Evolutionary conservation across 768 basidiomycete genomes (phyloP).

Genomic region (Boletus vinaceobasis): DNA sequence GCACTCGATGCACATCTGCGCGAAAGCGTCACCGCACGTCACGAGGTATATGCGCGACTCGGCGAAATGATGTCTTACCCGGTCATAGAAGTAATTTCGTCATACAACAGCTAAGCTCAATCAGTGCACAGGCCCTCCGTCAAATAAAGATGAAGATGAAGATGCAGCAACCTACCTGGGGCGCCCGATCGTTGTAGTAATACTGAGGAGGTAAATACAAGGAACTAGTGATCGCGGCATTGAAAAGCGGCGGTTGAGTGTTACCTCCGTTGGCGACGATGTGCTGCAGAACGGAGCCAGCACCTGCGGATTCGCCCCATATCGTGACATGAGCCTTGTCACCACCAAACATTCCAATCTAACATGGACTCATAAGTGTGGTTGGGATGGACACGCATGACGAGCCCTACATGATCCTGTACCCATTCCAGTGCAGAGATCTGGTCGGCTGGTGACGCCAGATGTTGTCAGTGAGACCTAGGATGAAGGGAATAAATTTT

Average conservation of each 20-base stretch:
- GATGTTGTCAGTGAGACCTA: neutral
- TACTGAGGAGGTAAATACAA: conserved; percentile 33
- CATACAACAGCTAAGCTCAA: conserved; percentile 17
- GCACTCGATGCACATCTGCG: conserved; percentile 32
- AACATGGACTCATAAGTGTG: neutral
- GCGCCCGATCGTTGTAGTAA: conserved; percentile 27
- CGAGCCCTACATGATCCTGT: conserved; percentile 27
- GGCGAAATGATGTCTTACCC: conserved; percentile 10
- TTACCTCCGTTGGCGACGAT: conserved; percentile 32
- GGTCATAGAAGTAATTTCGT: conserved; percentile 3
- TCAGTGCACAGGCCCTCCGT: neutral
- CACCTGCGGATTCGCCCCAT: conserved; percentile 37
- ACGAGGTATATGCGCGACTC: neutral
- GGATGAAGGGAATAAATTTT: neutral
- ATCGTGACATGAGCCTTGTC: conserved; percentile 33
- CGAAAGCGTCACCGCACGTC: neutral
- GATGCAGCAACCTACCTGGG: conserved; percentile 20
- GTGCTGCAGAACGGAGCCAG: conserved; percentile 34
- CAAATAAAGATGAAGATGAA: neutral
- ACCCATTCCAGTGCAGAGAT: conserved; percentile 36
- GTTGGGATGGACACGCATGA: neutral
- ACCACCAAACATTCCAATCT: conserved; percentile 36
- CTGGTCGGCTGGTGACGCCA: conserved; percentile 31
- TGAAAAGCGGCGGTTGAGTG: conserved; percentile 34
- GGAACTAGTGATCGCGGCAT: conserved; percentile 33